Evolutionary conservation across 495 filamentous ascomycete genomes (phyloP).

Genomic region (Trichoderma gamsii): DNA sequence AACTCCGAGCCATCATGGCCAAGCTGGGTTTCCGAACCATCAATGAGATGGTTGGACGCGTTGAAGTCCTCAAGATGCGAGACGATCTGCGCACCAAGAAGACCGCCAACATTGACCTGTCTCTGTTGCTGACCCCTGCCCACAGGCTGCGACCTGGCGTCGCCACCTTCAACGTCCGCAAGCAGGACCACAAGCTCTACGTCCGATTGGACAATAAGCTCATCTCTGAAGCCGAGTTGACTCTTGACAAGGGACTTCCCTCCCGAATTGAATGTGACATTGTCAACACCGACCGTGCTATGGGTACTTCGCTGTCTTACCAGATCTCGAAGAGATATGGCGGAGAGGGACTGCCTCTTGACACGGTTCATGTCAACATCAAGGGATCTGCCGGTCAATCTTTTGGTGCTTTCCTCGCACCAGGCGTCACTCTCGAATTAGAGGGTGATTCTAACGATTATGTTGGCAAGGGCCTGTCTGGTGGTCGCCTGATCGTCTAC

Average conservation of each 20-base stretch:
- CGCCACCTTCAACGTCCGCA: slow-evolving; percentile 96
- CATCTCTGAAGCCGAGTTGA: slow-evolving; percentile 94
- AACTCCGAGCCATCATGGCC: slow-evolving; percentile 97
- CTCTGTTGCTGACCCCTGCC: slow-evolving; percentile 90
- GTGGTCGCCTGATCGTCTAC: slow-evolving; percentile 93
- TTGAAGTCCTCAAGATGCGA: slow-evolving; percentile 77
- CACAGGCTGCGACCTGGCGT: slow-evolving; percentile 95
- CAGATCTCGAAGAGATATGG: slow-evolving; percentile 92
- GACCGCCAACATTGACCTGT: slow-evolving; percentile 90
- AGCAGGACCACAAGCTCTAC: slow-evolving; percentile 94
- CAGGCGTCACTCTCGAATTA: slow-evolving; percentile 91
- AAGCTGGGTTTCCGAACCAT: slow-evolving; percentile 90
- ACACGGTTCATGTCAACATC: slow-evolving; percentile 96
- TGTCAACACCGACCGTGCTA: slow-evolving; percentile 93
- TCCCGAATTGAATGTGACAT: slow-evolving; percentile 96
- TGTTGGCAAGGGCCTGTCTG: slow-evolving; percentile 95
- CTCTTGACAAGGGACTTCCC: slow-evolving; percentile 91
- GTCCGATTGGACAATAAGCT: slow-evolving; percentile 97
- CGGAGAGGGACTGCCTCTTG: slow-evolving; percentile 82
- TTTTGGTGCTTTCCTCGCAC: slow-evolving; percentile 92
- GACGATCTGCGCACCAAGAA: slow-evolving; percentile 86
- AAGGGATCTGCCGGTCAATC: slow-evolving; percentile 98
- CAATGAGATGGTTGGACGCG: slow-evolving; percentile 98
- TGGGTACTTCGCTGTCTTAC: slow-evolving; percentile 94
- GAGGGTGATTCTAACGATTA: slow-evolving; percentile 99